phyloP scores from a whole-genome alignment of 2,329 filamentous ascomycete genomes.

The Ophiocordyceps camponoti-floridani region DNA sequence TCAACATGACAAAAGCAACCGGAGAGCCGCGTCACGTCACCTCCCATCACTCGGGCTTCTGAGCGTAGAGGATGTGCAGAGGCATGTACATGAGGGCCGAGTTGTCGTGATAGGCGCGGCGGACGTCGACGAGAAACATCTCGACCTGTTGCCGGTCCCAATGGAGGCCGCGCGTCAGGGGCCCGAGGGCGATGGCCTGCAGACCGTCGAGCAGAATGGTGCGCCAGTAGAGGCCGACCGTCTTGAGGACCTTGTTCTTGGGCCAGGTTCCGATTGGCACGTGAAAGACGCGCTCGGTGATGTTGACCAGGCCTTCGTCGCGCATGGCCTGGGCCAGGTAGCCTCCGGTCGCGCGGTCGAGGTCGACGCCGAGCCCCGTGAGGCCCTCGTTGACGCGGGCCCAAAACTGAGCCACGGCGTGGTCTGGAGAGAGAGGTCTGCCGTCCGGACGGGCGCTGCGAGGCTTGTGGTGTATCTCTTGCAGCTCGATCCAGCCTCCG shows the following conservation, averaged over 20 bases:
- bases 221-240: conserved; percentile 32
- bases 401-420: conserved; percentile 29
- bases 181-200: conserved; percentile 31
- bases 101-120: conserved; percentile 28
- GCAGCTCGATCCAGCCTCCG: conserved; percentile 36
- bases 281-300: conserved; percentile 29
- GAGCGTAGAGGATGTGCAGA: conserved; percentile 33
- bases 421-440: conserved; percentile 15
- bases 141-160: conserved; percentile 31
- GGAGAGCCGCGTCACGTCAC: background rate
- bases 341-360: conserved; percentile 22
- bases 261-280: conserved; percentile 37
- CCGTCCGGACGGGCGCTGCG: conserved; percentile 21
- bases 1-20: background rate
- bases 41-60: conserved; percentile 20
- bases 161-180: conserved; percentile 28
- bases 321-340: conserved; percentile 25
- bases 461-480: conserved; percentile 33
- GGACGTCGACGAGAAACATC: conserved; percentile 26
- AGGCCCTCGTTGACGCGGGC: conserved; percentile 24
- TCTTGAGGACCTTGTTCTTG: conserved; percentile 29
- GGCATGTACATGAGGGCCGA: conserved; percentile 33
- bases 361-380: conserved; percentile 24
- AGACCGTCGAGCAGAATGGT: conserved; percentile 30
- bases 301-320: conserved; percentile 32